Percentiles rank a stretch among this genome's conserved stretches.
These are phyloP conservation scores for Vitis labrusca DNA, from an alignment of 164 flowering plant species.

Conservation along the genomic window DNA sequence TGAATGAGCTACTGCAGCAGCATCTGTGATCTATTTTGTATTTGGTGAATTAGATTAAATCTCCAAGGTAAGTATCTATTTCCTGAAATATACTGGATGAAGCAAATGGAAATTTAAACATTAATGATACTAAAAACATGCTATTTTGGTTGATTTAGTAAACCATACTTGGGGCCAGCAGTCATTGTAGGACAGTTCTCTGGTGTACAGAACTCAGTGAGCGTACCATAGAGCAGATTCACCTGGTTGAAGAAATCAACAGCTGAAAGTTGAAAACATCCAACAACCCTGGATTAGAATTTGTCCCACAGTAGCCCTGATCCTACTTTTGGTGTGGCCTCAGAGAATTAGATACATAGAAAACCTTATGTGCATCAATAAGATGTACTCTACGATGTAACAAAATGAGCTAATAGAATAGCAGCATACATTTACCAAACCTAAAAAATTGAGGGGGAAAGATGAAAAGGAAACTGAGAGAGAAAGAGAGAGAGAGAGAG, in stretches of 20 bases:
- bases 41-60: too few species aligned
- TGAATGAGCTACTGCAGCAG: too few species aligned
- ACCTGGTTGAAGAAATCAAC: constrained; percentile 99
- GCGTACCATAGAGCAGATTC: constrained; percentile 98
- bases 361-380: background rate
- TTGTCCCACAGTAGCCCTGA: background rate
- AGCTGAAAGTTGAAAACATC: constrained; percentile 61
- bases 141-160: background rate
- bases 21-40: too few species aligned
- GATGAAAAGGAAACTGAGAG: constrained; percentile 5
- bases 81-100: too few species aligned
- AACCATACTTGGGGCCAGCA: constrained; percentile 96
- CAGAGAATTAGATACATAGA: background rate
- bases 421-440: background rate
- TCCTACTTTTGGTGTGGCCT: too few species aligned
- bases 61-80: too few species aligned
- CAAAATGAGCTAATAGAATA: background rate
- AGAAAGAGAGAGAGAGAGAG: constrained; percentile 39
- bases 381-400: background rate
- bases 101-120: too few species aligned
- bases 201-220: constrained; percentile 97
- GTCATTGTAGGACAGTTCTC: constrained; percentile 98
- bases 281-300: constrained; percentile 20
- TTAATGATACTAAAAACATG: too few species aligned
- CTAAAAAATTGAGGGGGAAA: background rate